Base-by-base conservation (phyloP, 495 filamentous ascomycete genomes). In the Xylaria scruposa region DNA sequence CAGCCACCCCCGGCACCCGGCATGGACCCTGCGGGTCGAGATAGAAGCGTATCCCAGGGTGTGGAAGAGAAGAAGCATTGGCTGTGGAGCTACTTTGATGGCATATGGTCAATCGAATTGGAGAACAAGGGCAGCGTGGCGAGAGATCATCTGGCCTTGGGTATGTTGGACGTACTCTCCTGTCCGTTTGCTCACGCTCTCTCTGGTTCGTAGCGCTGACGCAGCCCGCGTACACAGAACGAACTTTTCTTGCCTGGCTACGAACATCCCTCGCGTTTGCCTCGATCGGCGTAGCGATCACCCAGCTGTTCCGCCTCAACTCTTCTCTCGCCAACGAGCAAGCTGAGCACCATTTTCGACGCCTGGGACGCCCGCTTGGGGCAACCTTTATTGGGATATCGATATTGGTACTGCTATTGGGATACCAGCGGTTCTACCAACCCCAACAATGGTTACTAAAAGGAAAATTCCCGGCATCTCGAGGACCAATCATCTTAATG, bases 121-220 rank as follows among this genome's bases (percentile, higher is more conserved):
- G 96, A 99, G 78, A 99, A 98, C 75, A 98, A 98, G 79, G 97
- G 95, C 19, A 95, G 93, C 80, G 94, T 97, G 26, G 96, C 96
- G 54, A 87, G 96, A 73, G 96, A 99, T 80, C 96, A 99, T 83
- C 84, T 99, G 64, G 96, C 96, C 36, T 82, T 99, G 72, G 95
- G 95, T 98, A 87, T 73, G 88, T 80, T 19, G n/a, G 19, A 46
- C 26, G 44, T 38, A 36, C 33, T 12, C 24, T 36, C 47, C 31
- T 38, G 21, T 56, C 58, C 63, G 51, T 58, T 40, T 73, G 31
- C 44, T 29, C 68, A 38, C 56, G 12, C 42, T 58, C 64, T 56
- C 29, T 56, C 29, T 40, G 1, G 63, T 17, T 64, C 72, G 74
- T 59, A 72, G 58, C 24, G 68, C 74, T 78, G 66, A 77, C 46